Evolutionary conservation across 73 alveolate species (phyloP).

Genomic region (Stentor coeruleus): DNA sequence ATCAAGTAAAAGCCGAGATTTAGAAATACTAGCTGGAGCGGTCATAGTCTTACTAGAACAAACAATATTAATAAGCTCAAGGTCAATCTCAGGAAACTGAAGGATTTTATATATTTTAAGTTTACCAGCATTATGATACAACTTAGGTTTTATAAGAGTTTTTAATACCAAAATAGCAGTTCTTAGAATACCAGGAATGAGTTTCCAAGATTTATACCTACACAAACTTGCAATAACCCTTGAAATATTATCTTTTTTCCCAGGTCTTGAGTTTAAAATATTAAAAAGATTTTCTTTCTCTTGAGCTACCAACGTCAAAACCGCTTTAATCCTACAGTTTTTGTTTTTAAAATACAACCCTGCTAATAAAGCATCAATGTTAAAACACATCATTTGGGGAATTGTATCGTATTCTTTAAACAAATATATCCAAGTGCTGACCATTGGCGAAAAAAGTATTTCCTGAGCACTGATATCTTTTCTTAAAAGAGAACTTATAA

Average conservation of each 20-base stretch:
- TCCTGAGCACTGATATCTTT: neutral
- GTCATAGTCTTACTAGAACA: neutral
- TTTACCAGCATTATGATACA: neutral
- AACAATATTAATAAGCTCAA: neutral
- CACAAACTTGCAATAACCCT: neutral
- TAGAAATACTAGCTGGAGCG: neutral
- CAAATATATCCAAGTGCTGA: constrained; percentile 2
- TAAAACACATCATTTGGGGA: neutral
- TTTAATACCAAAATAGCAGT: neutral
- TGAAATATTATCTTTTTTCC: neutral
- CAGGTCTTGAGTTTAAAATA: neutral
- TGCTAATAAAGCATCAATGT: neutral
- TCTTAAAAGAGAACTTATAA: neutral
- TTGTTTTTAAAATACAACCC: neutral
- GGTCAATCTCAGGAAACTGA: neutral
- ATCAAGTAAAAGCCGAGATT: neutral
- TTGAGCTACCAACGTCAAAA: neutral
- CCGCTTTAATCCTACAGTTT: neutral
- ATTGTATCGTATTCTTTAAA: constrained; percentile 1
- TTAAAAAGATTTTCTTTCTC: neutral
- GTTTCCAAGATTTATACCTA: neutral
- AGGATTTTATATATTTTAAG: no score
- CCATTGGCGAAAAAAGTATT: neutral
- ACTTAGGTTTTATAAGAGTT: neutral
- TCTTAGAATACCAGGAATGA: no score